Evolutionary conservation across 768 basidiomycete species (phyloP).

Genomic region (Psilocybe cyanescens): DNA sequence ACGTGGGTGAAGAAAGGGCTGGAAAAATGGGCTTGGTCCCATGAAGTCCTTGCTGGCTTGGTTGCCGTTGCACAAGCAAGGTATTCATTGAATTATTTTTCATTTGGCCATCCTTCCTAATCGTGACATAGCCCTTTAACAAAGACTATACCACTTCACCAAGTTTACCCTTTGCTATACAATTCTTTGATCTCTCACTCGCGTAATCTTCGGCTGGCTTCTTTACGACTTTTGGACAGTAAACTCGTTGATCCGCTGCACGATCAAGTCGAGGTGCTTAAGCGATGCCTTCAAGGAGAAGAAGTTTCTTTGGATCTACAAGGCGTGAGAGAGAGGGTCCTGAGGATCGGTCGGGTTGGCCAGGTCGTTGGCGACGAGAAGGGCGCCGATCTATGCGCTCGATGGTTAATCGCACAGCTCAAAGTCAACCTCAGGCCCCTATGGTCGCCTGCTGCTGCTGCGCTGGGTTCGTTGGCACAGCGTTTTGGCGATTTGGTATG

Average conservation of each 20-base stretch:
- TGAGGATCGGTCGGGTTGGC: constrained; percentile 75
- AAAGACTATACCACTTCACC: constrained; percentile 41
- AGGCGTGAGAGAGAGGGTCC: constrained; percentile 83
- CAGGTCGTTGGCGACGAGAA: constrained; percentile 60
- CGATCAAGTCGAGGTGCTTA: constrained; percentile 56
- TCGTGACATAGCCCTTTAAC: constrained; percentile 25
- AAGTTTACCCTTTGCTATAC: constrained; percentile 56
- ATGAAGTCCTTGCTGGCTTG: constrained; percentile 57
- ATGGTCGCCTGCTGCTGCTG: constrained; percentile 81
- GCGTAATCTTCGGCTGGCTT: constrained; percentile 60
- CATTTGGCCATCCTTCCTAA: neutral
- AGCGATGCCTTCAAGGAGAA: constrained; percentile 79
- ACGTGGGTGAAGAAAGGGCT: constrained; percentile 51
- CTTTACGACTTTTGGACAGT: constrained; percentile 66
- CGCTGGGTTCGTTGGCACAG: constrained; percentile 55
- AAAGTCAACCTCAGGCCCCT: constrained; percentile 93
- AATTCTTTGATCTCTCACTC: constrained; percentile 74
- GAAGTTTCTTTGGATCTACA: constrained; percentile 77
- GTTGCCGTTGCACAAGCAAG: constrained; percentile 48
- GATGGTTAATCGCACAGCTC: constrained; percentile 86
- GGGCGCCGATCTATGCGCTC: constrained; percentile 63
- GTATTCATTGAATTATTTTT: constrained; percentile 30
- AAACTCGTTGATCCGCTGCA: constrained; percentile 46
- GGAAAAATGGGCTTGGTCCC: constrained; percentile 62
- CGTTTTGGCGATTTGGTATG: constrained; percentile 77